These are phyloP conservation scores for Phoenix dactylifera DNA, from an alignment of 176 grass and related monocot genomes.

Conservation along the genomic window DNA sequence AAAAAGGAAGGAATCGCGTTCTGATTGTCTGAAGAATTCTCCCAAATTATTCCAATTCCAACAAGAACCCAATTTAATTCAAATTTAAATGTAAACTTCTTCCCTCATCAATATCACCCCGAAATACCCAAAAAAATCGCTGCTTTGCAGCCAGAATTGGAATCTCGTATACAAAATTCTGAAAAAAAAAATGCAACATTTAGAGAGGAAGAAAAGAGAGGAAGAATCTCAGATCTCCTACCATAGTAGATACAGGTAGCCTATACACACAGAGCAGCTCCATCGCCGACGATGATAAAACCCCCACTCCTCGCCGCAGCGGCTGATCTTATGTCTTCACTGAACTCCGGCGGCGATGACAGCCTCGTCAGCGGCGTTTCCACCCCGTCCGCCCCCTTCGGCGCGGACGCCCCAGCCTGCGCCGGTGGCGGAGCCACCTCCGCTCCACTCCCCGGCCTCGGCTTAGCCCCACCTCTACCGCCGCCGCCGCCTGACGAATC, in stretches of 20 bases:
- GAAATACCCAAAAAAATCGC: conserved; percentile 26
- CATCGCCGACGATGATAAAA: neutral
- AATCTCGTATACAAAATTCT: conserved; percentile 29
- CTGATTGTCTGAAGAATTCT: conserved; percentile 1
- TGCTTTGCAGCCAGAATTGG: conserved; percentile 52
- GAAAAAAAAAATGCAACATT: conserved; percentile 26
- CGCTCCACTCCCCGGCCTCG: conserved; percentile 6
- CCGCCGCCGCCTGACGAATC: conserved; percentile 1
- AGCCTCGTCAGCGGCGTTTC: conserved; percentile 41
- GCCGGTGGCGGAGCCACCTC: too few species aligned
- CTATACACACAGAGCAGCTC: conserved; percentile 37
- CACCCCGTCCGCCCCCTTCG: neutral
- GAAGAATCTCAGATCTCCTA: conserved; percentile 50
- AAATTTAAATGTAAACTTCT: too few species aligned
- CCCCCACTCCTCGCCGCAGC: conserved; percentile 1
- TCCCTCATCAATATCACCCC: conserved; percentile 2
- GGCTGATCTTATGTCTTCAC: conserved; percentile 14
- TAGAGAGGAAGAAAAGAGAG: conserved; percentile 9
- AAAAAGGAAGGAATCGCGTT: neutral
- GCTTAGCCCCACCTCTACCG: neutral
- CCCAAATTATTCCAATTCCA: conserved; percentile 9
- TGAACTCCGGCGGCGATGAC: conserved; percentile 41
- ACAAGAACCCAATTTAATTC: neutral
- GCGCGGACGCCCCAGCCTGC: too few species aligned
- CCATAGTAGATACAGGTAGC: conserved; percentile 40